Evolutionary conservation across 2,329 filamentous ascomycete species (phyloP).

Genomic region (Fusarium nygamai): DNA sequence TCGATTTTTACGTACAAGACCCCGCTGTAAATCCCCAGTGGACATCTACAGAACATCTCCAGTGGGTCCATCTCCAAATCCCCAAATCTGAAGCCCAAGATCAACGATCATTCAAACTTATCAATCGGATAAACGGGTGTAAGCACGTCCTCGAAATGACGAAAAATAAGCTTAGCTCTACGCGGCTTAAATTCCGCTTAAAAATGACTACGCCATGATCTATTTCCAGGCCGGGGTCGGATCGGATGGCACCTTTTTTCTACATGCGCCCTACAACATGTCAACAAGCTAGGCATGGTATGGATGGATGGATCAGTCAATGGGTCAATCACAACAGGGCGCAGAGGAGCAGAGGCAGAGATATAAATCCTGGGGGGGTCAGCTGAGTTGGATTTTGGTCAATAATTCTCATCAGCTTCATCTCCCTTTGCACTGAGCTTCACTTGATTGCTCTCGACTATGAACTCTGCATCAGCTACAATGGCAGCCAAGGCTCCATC

Average conservation of each 20-base stretch:
- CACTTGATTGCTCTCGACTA: background rate
- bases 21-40: constrained; percentile 6
- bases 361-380: constrained; percentile 6
- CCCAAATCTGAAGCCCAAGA: background rate
- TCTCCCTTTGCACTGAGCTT: background rate
- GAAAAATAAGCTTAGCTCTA: background rate
- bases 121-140: constrained; percentile 12
- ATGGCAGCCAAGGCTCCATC: constrained; percentile 20
- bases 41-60: constrained; percentile 7
- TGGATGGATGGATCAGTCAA: constrained; percentile 27
- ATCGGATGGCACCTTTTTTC: constrained; percentile 13
- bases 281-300: constrained; percentile 18
- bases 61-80: constrained; percentile 17
- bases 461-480: background rate
- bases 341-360: background rate
- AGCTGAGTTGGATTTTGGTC: background rate
- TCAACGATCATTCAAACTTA: background rate
- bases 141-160: background rate
- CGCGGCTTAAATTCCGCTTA: background rate
- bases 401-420: background rate
- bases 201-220: background rate
- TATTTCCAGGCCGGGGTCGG: constrained; percentile 12
- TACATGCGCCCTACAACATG: constrained; percentile 32
- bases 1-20: constrained; percentile 34
- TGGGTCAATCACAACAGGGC: constrained; percentile 36